Evolutionary conservation across 805 yeast genomes (phyloP).

Genomic region (Sugiyamaella valdiviana): DNA sequence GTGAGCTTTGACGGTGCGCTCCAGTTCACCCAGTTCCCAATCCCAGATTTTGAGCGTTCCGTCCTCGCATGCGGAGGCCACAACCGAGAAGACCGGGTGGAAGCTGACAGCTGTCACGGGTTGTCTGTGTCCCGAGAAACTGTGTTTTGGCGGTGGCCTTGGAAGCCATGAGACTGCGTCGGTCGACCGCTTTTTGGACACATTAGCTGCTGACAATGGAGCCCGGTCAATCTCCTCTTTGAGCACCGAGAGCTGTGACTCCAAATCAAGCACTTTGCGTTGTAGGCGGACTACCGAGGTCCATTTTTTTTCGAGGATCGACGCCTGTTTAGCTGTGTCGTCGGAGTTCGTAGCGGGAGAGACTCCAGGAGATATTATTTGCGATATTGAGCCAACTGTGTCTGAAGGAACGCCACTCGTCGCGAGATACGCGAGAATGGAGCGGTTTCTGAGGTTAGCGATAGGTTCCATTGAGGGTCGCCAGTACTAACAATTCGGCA

Average conservation of each 20-base stretch:
- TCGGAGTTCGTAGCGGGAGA: conserved; percentile 1
- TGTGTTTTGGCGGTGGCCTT: conserved; percentile 35
- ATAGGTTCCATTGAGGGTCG: neutral
- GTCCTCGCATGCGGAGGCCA: conserved; percentile 63
- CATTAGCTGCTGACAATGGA: conserved; percentile 21
- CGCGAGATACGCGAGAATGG: conserved; percentile 16
- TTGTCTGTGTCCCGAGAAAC: conserved; percentile 49
- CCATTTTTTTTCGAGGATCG: conserved; percentile 73
- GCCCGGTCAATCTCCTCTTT: conserved; percentile 37
- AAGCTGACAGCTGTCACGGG: conserved; percentile 58
- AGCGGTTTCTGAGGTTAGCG: conserved; percentile 12
- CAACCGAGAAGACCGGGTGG: conserved; percentile 66
- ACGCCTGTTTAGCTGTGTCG: conserved; percentile 17
- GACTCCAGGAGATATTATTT: conserved; percentile 19
- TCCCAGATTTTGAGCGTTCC: conserved; percentile 75
- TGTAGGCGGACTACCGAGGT: conserved; percentile 76
- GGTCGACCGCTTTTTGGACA: conserved; percentile 7
- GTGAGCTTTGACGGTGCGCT: conserved; percentile 65
- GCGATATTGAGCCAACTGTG: conserved; percentile 1
- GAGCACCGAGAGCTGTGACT: conserved; percentile 47
- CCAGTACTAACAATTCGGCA: conserved; percentile 11
- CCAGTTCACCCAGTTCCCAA: conserved; percentile 54
- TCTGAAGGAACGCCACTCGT: conserved; percentile 4
- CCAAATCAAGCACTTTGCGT: conserved; percentile 60
- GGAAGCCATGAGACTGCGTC: conserved; percentile 58